A percentile compares a stretch with the other conserved stretches of the same genome.
Conservation (phyloP, 352 stramenopile genomes). For the Globisporangium emineosum region DNA sequence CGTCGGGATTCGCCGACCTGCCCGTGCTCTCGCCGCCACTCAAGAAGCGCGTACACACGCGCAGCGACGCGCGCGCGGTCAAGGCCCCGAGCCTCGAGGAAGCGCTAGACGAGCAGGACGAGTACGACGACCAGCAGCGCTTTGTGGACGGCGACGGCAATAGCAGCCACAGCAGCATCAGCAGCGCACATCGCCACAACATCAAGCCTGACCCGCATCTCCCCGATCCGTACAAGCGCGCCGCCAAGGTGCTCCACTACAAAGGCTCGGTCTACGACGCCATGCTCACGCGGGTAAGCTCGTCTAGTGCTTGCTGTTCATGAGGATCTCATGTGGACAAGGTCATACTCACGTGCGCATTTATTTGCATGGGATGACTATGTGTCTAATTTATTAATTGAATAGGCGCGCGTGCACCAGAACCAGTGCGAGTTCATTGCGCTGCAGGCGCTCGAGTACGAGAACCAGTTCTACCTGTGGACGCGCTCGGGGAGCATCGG, state of each 20-base stretch:
- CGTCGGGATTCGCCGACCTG: constrained; percentile 10
- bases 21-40: constrained; percentile 45
- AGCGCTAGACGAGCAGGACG: constrained; percentile 16
- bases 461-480: constrained; percentile 52
- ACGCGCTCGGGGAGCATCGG: constrained; percentile 44
- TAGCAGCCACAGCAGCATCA: neutral
- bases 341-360: neutral
- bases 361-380: no score
- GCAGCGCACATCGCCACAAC: constrained; percentile 18
- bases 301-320: neutral
- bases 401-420: constrained; percentile 51
- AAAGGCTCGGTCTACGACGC: constrained; percentile 47
- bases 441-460: constrained; percentile 52
- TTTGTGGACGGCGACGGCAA: neutral
- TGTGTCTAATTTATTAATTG: neutral
- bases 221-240: constrained; percentile 33
- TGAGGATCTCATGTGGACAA: constrained; percentile 11
- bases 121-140: constrained; percentile 20
- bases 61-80: constrained; percentile 27
- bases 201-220: constrained; percentile 57
- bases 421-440: constrained; percentile 68
- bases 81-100: constrained; percentile 39
- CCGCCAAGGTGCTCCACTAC: constrained; percentile 37
- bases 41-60: constrained; percentile 45
- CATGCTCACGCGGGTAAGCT: constrained; percentile 52